A percentile compares a stretch with the other conserved stretches of the same genome.
Conservation (phyloP, 257 asterid genomes). For the Gardenia jasminoides region DNA sequence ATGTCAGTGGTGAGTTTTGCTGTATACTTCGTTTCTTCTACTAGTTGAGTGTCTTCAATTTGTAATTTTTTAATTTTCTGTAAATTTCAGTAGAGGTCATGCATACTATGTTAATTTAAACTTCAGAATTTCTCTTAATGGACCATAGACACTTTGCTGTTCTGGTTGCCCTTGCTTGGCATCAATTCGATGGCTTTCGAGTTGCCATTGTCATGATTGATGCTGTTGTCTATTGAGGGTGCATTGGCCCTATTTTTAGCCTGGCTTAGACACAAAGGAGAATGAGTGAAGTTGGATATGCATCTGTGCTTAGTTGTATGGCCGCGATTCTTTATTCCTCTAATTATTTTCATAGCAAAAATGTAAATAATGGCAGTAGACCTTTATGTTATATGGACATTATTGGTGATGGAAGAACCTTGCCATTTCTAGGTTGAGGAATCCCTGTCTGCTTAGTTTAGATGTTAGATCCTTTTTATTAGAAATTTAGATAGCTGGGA, state of each 20-base stretch:
- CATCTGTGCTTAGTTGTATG: not conserved
- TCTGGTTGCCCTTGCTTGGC: not conserved
- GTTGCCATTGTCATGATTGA: not conserved
- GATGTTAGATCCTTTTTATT: too few relatives aligned
- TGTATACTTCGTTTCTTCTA: not conserved
- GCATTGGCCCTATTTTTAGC: not conserved
- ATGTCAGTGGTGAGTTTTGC: slow-evolving; percentile 7
- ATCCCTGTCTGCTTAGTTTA: too few relatives aligned
- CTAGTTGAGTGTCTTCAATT: not conserved
- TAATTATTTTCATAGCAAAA: too few relatives aligned
- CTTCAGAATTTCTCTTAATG: not conserved
- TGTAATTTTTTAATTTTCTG: not conserved
- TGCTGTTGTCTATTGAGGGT: not conserved
- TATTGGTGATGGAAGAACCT: too few relatives aligned
- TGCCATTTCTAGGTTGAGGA: too few relatives aligned
- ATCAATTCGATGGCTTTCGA: not conserved
- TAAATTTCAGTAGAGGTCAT: not conserved
- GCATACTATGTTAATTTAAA: not conserved
- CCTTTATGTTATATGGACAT: too few relatives aligned
- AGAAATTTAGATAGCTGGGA: too few relatives aligned
- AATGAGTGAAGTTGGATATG: not conserved
- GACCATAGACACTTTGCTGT: too few relatives aligned
- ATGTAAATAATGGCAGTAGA: too few relatives aligned
- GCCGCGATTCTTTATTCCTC: too few relatives aligned
- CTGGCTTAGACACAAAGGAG: not conserved